Percentiles rank a stretch among this genome's conserved stretches.
These are phyloP conservation scores for Linum lewisii DNA, from an alignment of 345 rosid species.

Conservation along the genomic window DNA sequence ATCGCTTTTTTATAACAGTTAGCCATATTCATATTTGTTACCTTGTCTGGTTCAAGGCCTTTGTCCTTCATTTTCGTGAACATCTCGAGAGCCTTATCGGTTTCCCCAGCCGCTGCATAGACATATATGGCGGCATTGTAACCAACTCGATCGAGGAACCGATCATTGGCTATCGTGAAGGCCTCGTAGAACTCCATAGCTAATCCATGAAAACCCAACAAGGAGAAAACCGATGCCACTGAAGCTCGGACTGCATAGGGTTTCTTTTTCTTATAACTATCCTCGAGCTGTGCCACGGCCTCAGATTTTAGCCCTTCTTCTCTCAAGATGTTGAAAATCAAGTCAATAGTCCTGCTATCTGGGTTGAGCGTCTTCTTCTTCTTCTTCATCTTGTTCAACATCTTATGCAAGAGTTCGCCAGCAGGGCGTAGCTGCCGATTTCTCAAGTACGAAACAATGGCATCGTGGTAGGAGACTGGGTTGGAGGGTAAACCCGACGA, in stretches of 20 bases:
- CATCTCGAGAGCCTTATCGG: conserved; percentile 51
- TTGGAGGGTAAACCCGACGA: conserved; percentile 51
- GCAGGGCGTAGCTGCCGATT: conserved; percentile 60
- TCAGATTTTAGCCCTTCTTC: conserved; percentile 62
- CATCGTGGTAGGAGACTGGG: conserved; percentile 57
- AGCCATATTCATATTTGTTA: conserved; percentile 52
- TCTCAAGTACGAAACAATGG: conserved; percentile 59
- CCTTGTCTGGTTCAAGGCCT: conserved; percentile 73
- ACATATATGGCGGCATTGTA: conserved; percentile 65
- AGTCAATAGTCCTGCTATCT: conserved; percentile 51
- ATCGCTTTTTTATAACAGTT: conserved; percentile 70
- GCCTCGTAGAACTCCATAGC: conserved; percentile 44
- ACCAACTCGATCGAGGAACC: conserved; percentile 34
- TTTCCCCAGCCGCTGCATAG: conserved; percentile 49
- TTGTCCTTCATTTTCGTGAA: conserved; percentile 79
- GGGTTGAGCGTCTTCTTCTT: conserved; percentile 51
- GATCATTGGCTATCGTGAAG: conserved; percentile 35
- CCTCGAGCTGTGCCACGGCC: conserved; percentile 67
- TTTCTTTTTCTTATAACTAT: conserved; percentile 45
- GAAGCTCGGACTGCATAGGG: conserved; percentile 59
- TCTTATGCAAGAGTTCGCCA: conserved; percentile 65
- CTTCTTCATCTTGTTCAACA: no score
- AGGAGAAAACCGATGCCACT: conserved; percentile 47
- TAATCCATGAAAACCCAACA: conserved; percentile 51
- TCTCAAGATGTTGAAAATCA: conserved; percentile 55